Base-by-base conservation (phyloP, 177 flowering plant species). In the Vitis hybrid region DNA sequence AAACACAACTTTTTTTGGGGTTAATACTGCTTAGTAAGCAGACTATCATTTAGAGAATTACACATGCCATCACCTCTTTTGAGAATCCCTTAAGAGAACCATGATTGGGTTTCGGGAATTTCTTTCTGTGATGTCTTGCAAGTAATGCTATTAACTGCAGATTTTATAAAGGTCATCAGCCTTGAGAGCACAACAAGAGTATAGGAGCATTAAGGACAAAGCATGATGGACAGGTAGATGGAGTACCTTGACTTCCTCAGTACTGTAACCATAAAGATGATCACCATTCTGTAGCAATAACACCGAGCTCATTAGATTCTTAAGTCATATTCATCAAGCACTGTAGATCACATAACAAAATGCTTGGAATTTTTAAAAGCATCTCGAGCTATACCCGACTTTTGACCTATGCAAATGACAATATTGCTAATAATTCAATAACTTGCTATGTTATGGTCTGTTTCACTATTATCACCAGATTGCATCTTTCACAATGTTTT, bases 91-190 rank as follows among this genome's bases (percentile, higher is more conserved):
- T 69, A 55, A 86, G 74, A 64, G 80, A 70, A 66, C 54, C 21
- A 51, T 73, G 78, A 68, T 73, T 79, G 49, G 23, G 23, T 55
- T 69, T 82, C 15, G 93, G 93, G 60, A 88, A 82, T 74, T 86
- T 89, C 81, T 91, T 91, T 76, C 88, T 81, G 60, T 91, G 97
- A 77, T 84, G 77, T 73, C 84, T 86, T 61, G 76, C 83, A 61
- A 91, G 89, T 52, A 86, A 72, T 3, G 88, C 92, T 60, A 89
- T 88, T n/a, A 91, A 60, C 97, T 89, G 91, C 56, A 73, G 72
- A 74, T 48, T 56, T 48, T 55, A 4, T 10, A 10, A 61, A 23
- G 50, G 18, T 58, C 52, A 73, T 75, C 61, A 74, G 69, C 32
- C 68, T 45, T 52, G 5, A 30, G 59, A 17, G 26, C 65, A 65